Evolutionary conservation across 1,284 basidiomycete genomes (phyloP), one percentile per base, ranked within the genome.

Genomic region (Cutaneotrichosporon sp.): DNA sequence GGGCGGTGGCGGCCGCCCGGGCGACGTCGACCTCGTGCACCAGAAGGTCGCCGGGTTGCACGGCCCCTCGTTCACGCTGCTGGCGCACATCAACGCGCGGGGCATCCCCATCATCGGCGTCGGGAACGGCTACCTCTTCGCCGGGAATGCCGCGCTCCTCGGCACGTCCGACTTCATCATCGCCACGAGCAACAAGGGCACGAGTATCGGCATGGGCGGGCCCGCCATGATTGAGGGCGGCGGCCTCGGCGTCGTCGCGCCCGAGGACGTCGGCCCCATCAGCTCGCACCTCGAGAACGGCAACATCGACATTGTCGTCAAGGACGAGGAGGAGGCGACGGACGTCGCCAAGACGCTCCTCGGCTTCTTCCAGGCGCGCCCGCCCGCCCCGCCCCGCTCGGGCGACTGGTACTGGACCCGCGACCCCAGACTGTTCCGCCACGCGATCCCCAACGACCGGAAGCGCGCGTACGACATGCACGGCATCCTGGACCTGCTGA

Each of bases 401-500:
- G 38, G n/a, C 8, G 52, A 54, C 46, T 57, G 43, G 50, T 59
- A 56, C 49, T 60, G 47, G 46, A 49, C 53, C 2, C 47, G 50
- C 29, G 64, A 66, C 56, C 43, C 56, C 2, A 47, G 64, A 18
- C 59, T 66, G 56, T 54, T 66, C 55, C 64, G 64, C 1, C 64
- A 66, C 50, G 56, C 61, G 20, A 61, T 66, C 50, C 64, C 64
- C 1, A 36, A 29, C 0, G 59, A 66, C 59, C 64, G 64, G 24
- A 66, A 66, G 54, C 61, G 61, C 31, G 64, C 64, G 24, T 66
- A 66, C 64, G 47, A 54, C 43, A 66, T 66, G 61, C 64, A 62
- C 59, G 22, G 13, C 14, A 56, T 63, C 43, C 52, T 66, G 22
- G 58, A 53, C 24, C 56, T 66, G 43, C 34, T 66, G 14, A 47